Evolutionary conservation across 169 alveolate species (phyloP), one percentile per base, ranked within the genome.

Genomic region (Blepharisma undulans): DNA sequence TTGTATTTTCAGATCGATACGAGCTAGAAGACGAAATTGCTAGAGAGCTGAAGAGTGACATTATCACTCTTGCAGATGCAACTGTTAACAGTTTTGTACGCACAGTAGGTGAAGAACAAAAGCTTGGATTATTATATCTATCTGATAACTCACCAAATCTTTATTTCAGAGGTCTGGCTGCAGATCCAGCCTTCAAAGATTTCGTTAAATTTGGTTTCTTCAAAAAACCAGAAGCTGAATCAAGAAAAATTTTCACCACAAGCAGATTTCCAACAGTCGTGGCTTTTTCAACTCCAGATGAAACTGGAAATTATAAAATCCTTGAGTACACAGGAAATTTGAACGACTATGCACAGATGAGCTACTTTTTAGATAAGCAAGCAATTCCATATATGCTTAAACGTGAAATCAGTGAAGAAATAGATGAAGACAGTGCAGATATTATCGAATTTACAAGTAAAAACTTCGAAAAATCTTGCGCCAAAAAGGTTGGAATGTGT

Each of bases 351-450:
- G 36, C 32, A 25, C 25, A 22, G 10, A 32, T 84, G 36, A n/a
- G 27, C 29, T 48, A 19, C 77, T 60, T 48, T 5, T 21, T 84
- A 21, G 79, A 84, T 36, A n/a, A 84, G 18, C 27, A 25, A 22
- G 89, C 77, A 7, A n/a, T 48, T 19, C 89, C 89, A 25, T 22
- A 22, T n/a, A 25, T 79, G 61, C 36, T 79, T 4, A 79, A 79
- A 25, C 27, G 27, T 4, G 27, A 33, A 19, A 72, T 25, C 7
- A n/a, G 27, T 10, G 12, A 48, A 84, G 78, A 22, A n/a, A 4
- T 60, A 84, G 89, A 84, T 32, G 89, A 84, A 84, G 89, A 84
- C 79, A 21, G 22, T 21, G 89, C 22, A 10, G 33, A 60, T 27
- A 84, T 84, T 22, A 34, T 32, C 0, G 34, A 22, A 60, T 36